Percentiles rank a stretch among this genome's conserved stretches.
phyloP scores from a whole-genome alignment of 768 basidiomycete genomes.

The Phanerodontia chrysosporium region DNA sequence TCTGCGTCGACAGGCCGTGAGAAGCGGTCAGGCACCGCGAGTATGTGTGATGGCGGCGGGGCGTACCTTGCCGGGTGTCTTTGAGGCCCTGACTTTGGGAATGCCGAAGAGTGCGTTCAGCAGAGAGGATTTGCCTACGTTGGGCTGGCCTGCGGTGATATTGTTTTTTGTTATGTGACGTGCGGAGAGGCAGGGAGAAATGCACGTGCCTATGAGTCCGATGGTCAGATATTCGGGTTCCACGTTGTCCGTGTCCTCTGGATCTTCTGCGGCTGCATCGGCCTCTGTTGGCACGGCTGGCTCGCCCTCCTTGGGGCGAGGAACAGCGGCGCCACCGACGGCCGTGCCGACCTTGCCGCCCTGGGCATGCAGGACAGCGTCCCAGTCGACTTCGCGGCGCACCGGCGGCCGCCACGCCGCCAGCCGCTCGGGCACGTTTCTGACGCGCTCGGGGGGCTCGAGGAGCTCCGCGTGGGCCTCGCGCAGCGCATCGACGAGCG shows the following conservation, averaged over 20 bases:
- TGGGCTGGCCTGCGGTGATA: conserved; percentile 69
- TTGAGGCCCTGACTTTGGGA: conserved; percentile 74
- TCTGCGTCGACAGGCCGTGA: conserved; percentile 38
- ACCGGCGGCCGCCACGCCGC: conserved; percentile 64
- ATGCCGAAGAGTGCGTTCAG: conserved; percentile 87
- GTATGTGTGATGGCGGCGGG: not conserved
- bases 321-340: conserved; percentile 40
- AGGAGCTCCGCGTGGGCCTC: conserved; percentile 65
- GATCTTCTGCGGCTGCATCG: not conserved
- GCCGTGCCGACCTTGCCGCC: conserved; percentile 40
- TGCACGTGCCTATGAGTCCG: conserved; percentile 64
- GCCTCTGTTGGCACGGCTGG: not conserved
- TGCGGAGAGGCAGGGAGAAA: not conserved
- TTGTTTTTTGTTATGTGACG: not conserved
- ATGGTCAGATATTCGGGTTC: conserved; percentile 67
- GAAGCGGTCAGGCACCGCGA: not conserved
- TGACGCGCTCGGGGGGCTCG: conserved; percentile 58
- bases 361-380: conserved; percentile 44
- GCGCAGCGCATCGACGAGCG: conserved; percentile 61
- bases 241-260: conserved; percentile 25
- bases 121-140: conserved; percentile 91
- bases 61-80: conserved; percentile 79
- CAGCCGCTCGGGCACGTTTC: conserved; percentile 42
- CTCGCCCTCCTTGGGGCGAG: conserved; percentile 19
- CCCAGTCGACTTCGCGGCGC: conserved; percentile 71